These are phyloP conservation scores for Colletotrichum sp. DNA, from an alignment of 2,329 filamentous ascomycete genomes.

Conservation along the genomic window DNA sequence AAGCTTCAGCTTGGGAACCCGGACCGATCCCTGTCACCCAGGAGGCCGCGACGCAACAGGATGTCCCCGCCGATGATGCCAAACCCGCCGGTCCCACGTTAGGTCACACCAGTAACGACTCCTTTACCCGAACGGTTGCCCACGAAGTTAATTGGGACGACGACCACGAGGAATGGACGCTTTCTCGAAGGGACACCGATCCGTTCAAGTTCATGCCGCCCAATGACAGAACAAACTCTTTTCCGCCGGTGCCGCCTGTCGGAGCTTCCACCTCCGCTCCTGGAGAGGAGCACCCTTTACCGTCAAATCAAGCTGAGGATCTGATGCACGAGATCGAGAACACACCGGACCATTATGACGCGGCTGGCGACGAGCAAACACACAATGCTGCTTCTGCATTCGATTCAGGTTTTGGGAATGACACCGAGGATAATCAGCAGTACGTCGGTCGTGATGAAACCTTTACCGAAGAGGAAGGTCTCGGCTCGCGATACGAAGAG, in stretches of 20 bases:
- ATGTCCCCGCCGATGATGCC: neutral
- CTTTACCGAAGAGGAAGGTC: slow-evolving; percentile 44
- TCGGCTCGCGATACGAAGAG: slow-evolving; percentile 71
- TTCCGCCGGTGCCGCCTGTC: slow-evolving; percentile 59
- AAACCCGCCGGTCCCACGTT: slow-evolving; percentile 6
- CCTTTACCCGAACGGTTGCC: slow-evolving; percentile 68
- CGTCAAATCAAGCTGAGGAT: slow-evolving; percentile 57
- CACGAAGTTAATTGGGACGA: slow-evolving; percentile 65
- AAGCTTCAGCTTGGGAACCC: neutral
- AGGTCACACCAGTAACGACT: slow-evolving; percentile 62
- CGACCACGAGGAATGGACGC: slow-evolving; percentile 64
- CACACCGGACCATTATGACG: slow-evolving; percentile 45
- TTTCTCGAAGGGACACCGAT: slow-evolving; percentile 57
- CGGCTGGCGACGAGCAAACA: slow-evolving; percentile 33
- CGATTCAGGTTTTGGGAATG: slow-evolving; percentile 21
- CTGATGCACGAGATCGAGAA: slow-evolving; percentile 59
- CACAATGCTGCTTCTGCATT: slow-evolving; percentile 20
- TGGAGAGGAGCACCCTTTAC: slow-evolving; percentile 41
- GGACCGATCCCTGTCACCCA: neutral
- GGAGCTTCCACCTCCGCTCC: neutral
- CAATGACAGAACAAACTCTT: slow-evolving; percentile 66
- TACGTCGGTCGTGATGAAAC: slow-evolving; percentile 49
- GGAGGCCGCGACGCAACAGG: neutral
- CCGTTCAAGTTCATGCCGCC: slow-evolving; percentile 65
- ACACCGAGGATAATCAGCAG: slow-evolving; percentile 27